Percentiles rank a stretch among this genome's conserved stretches.
Conservation (phyloP, 106 monocot genomes). For the Apostasia shenzhenica region DNA sequence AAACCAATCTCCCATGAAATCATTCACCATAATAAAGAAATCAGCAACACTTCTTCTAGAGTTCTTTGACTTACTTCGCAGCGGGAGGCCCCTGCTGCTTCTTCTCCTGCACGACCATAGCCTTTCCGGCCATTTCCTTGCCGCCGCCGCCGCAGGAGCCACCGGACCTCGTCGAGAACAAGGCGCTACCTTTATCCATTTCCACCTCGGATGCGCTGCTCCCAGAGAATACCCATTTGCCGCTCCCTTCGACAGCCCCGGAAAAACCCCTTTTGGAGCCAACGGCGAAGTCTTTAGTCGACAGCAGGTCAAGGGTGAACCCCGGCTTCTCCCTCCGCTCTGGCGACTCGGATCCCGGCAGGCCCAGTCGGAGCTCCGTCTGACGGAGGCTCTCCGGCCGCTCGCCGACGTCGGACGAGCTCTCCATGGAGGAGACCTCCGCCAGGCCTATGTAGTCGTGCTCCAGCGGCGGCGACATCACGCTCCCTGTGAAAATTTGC, state of each 20-base stretch:
- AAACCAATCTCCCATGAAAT: neutral
- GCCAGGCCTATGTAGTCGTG: slow-evolving; percentile 69
- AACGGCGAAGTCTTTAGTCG: slow-evolving; percentile 8
- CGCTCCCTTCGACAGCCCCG: slow-evolving; percentile 14
- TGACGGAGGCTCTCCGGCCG: slow-evolving; percentile 18
- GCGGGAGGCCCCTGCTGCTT: slow-evolving; percentile 16
- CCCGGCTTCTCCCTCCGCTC: slow-evolving; percentile 16
- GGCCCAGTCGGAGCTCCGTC: slow-evolving; percentile 69
- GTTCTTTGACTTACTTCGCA: slow-evolving; percentile 7
- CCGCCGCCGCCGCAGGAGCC: neutral
- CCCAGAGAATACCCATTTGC: slow-evolving; percentile 21
- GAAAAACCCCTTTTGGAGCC: slow-evolving; percentile 59
- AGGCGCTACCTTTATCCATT: slow-evolving; percentile 7
- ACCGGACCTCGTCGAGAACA: slow-evolving; percentile 15
- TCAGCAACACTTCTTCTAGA: neutral
- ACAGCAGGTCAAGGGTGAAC: slow-evolving; percentile 18
- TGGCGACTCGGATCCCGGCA: slow-evolving; percentile 52
- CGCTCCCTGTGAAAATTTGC: neutral
- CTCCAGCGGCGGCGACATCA: slow-evolving; percentile 62
- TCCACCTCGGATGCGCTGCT: slow-evolving; percentile 28
- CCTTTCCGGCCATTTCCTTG: slow-evolving; percentile 5
- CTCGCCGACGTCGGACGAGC: slow-evolving; percentile 1
- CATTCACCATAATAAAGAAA: neutral
- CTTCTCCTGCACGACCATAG: slow-evolving; percentile 28
- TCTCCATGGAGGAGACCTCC: slow-evolving; percentile 17